Conservation (phyloP, 306 rosid genomes). For the Pyrus betulifolia region DNA sequence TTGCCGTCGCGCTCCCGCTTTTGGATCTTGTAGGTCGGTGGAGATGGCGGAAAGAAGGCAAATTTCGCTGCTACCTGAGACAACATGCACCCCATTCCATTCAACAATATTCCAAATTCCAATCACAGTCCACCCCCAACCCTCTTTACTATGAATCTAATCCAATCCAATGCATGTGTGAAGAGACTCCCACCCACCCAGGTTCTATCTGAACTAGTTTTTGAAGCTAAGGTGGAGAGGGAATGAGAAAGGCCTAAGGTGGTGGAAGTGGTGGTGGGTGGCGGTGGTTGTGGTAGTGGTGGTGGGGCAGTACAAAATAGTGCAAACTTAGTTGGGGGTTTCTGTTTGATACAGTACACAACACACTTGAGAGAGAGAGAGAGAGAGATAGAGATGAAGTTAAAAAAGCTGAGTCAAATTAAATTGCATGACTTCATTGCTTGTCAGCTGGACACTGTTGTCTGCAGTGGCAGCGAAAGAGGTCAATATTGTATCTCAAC, state of each 20-base stretch:
- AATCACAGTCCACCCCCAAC: neutral
- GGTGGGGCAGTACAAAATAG: neutral
- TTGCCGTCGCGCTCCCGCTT: conserved; percentile 50
- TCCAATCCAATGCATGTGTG: neutral
- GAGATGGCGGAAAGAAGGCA: conserved; percentile 97
- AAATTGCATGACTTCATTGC: conserved; percentile 69
- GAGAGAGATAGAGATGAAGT: conserved; percentile 6
- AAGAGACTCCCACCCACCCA: neutral
- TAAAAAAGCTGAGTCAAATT: conserved; percentile 13
- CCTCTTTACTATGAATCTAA: neutral
- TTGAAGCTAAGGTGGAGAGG: neutral
- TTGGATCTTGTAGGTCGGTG: conserved; percentile 68
- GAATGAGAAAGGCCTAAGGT: neutral
- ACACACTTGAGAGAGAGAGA: conserved; percentile 3
- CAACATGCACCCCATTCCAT: conserved; percentile 85
- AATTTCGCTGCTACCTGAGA: conserved; percentile 83
- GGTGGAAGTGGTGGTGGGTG: neutral
- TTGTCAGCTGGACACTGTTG: conserved; percentile 42
- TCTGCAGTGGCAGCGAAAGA: conserved; percentile 27
- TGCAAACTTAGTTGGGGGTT: neutral
- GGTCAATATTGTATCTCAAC: conserved; percentile 8
- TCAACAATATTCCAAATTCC: neutral
- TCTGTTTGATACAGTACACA: neutral
- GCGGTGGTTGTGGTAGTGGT: neutral
- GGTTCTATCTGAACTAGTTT: neutral